Percentiles rank a stretch among this genome's conserved stretches.
Conservation (phyloP, 768 basidiomycete genomes). For the Mycena leptocephala region DNA sequence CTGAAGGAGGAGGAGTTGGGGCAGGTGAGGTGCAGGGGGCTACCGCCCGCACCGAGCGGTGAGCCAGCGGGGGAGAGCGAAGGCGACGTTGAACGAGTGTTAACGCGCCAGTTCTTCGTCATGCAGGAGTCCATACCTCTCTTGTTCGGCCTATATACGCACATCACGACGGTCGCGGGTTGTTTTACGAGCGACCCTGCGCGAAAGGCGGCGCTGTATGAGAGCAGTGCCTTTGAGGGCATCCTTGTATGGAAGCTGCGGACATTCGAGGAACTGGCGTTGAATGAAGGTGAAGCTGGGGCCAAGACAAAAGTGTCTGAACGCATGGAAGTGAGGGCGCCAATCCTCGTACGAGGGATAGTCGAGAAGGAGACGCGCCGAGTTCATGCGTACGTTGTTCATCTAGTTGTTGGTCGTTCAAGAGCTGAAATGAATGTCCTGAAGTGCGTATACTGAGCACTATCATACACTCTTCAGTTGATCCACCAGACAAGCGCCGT, state of each 20-base stretch:
- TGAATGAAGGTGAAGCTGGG: neutral
- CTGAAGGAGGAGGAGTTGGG: neutral
- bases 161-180: neutral
- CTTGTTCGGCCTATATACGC: neutral
- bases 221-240: neutral
- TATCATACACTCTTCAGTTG: constrained; percentile 1
- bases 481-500: neutral
- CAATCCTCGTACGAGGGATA: neutral
- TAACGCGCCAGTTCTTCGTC: constrained; percentile 3
- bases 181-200: neutral
- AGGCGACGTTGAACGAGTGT: neutral
- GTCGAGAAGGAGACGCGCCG: neutral
- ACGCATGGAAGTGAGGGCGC: neutral
- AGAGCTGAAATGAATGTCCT: neutral
- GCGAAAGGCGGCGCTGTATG: neutral
- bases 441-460: neutral
- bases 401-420: neutral
- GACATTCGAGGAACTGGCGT: neutral
- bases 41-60: neutral
- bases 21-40: neutral
- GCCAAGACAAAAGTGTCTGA: neutral
- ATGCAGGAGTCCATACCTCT: neutral
- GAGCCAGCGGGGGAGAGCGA: neutral
- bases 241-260: neutral
- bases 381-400: neutral